Conservation (phyloP, 1,284 basidiomycete genomes). For the Marasmius sp. region DNA sequence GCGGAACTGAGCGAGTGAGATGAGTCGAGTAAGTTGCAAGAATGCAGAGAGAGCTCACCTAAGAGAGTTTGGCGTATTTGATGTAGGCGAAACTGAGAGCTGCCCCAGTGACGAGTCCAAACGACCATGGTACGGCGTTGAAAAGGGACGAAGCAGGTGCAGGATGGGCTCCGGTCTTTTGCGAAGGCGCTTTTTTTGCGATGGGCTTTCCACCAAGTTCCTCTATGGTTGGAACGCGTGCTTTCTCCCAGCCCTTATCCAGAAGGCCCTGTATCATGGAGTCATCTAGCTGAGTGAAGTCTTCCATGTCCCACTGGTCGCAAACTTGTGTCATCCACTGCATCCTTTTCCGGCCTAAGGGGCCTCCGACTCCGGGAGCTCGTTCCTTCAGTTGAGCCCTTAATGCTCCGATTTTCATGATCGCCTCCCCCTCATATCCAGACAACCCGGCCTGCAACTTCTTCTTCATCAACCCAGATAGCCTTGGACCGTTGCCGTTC, state of each 20-base stretch:
- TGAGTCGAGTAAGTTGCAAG: too few relatives aligned
- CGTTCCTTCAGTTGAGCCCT: slow-evolving; percentile 67
- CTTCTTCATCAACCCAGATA: slow-evolving; percentile 82
- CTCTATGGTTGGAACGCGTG: slow-evolving; percentile 46
- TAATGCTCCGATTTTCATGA: slow-evolving; percentile 78
- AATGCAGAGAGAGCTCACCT: background rate
- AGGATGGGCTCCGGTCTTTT: background rate
- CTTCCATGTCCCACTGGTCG: slow-evolving; percentile 81
- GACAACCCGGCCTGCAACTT: slow-evolving; percentile 74
- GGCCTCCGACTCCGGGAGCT: slow-evolving; percentile 78
- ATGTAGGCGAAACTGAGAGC: slow-evolving; percentile 16
- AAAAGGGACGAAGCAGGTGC: background rate
- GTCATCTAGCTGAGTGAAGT: slow-evolving; percentile 69
- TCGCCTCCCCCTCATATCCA: slow-evolving; percentile 74
- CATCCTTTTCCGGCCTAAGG: slow-evolving; percentile 79
- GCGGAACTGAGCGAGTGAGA: background rate
- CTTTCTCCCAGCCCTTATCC: slow-evolving; percentile 71
- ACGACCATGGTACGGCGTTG: slow-evolving; percentile 22
- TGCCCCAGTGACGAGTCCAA: slow-evolving; percentile 36
- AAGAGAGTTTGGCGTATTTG: slow-evolving; percentile 14
- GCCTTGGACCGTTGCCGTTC: slow-evolving; percentile 89
- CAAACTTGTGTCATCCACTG: slow-evolving; percentile 93
- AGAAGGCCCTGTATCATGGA: slow-evolving; percentile 57
- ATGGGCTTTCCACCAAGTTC: slow-evolving; percentile 38
- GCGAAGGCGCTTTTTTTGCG: background rate